Conservation (phyloP, 139 green algal species). For the Protoeuglena noctilucae region DNA sequence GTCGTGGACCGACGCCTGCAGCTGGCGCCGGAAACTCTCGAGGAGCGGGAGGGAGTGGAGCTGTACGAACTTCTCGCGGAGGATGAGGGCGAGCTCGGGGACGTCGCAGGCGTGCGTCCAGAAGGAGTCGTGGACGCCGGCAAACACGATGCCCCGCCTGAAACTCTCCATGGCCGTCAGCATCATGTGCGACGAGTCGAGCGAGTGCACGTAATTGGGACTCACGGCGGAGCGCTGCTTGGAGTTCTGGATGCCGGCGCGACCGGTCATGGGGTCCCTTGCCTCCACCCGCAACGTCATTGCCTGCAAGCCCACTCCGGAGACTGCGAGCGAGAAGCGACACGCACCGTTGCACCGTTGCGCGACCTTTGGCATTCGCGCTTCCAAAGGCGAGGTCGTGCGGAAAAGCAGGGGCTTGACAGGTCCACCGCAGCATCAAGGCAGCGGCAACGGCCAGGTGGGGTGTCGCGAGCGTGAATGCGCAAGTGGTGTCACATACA, state of each 20-base stretch:
- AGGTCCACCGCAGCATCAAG: too few species aligned
- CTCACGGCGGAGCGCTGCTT: constrained; percentile 78
- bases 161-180: constrained; percentile 68
- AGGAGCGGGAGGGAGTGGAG: constrained; percentile 72
- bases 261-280: not conserved
- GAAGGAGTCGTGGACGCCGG: constrained; percentile 94
- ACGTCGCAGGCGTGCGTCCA: constrained; percentile 86
- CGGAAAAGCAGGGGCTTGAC: too few species aligned
- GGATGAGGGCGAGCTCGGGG: constrained; percentile 50
- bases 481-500: too few species aligned
- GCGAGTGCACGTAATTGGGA: constrained; percentile 92
- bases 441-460: too few species aligned
- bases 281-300: too few species aligned
- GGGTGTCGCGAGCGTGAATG: too few species aligned
- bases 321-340: too few species aligned
- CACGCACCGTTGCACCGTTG: too few species aligned
- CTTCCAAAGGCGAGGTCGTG: too few species aligned
- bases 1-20: constrained; percentile 20
- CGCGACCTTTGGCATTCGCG: too few species aligned
- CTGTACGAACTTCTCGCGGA: constrained; percentile 73
- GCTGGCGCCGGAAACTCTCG: constrained; percentile 40
- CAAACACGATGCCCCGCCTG: constrained; percentile 49
- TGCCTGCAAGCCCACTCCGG: too few species aligned
- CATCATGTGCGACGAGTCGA: constrained; percentile 97
- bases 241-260: not conserved